Base-by-base conservation (phyloP, 2,329 filamentous ascomycete species). In the Grosmannia penicillata region DNA sequence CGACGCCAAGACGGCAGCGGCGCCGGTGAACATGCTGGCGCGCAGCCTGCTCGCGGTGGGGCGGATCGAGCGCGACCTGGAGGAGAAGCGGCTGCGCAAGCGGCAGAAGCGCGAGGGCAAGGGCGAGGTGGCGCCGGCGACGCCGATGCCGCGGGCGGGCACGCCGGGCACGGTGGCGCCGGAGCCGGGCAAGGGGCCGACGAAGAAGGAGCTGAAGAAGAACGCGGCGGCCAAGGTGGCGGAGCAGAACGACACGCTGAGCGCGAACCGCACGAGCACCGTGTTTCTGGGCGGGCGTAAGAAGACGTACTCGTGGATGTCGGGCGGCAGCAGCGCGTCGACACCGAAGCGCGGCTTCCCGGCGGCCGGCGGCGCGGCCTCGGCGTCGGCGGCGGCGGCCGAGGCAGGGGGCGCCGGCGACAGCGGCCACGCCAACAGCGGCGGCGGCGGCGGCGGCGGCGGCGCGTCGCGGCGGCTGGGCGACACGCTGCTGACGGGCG, bases 181-280 rank as follows among this genome's bases (percentile, higher is more conserved):
- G 1, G 78, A 81, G 38, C 54, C 63, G 1, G 68, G 73, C 47
- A 89, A 86, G 56, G 68, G 75, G 4, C 68, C 83, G 37, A 82
- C 80, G 5, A 95, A 95, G 66, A 95, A 95, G 61, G 86, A 94
- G 55, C 68, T 66, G 43, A 75, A 80, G 53, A 84, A 79, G 56
- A 70, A 80, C 47, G 72, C 76, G n/a, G 78, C 84, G 43, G 78
- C 85, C 44, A 83, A 82, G 49, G 72, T 78, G 18, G 81, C 76
- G 0, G 84, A 93, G 51, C 80, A 80, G 15, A 78, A 78, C 42
- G 82, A 79, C 47, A 85, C 89, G 47, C 75, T 78, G 18, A 82
- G 79, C 45, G 85, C 89, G 21, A 94, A 95, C 53, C 69, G 76
- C 39, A 94, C 87, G 0, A 83, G 70, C 2, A 69, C 86, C 31